Percentiles rank a stretch among this genome's conserved stretches.
Conservation (phyloP, 257 asterid genomes). For the Parsonsia alboflavescens region DNA sequence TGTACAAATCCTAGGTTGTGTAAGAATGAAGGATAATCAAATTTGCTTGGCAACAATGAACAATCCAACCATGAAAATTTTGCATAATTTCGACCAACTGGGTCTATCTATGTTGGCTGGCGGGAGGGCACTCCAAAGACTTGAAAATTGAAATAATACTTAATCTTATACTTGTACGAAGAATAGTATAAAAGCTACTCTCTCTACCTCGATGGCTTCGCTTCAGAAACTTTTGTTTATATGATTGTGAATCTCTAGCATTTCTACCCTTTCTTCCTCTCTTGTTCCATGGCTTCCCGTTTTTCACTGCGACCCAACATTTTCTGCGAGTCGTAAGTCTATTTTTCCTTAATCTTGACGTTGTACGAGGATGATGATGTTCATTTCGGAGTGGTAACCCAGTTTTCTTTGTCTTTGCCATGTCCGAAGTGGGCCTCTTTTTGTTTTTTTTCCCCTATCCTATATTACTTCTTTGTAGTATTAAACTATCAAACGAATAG, state of each 20-base stretch:
- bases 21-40: background rate
- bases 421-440: background rate
- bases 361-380: background rate
- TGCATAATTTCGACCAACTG: conserved; percentile 3
- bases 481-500: background rate
- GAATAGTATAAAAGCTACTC: background rate
- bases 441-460: background rate
- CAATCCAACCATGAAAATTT: background rate
- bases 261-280: conserved; percentile 18
- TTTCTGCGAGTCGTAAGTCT: conserved; percentile 40
- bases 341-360: background rate
- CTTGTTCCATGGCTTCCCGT: conserved; percentile 46
- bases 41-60: background rate
- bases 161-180: background rate
- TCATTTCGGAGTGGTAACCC: background rate
- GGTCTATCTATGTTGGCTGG: conserved; percentile 10
- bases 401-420: background rate
- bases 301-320: conserved; percentile 34
- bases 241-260: conserved; percentile 13
- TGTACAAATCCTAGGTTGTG: background rate
- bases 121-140: conserved; percentile 45
- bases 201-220: conserved; percentile 54
- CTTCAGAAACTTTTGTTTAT: conserved; percentile 23
- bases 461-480: background rate
- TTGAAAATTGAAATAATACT: background rate